These are phyloP conservation scores for Magnolia kwangsiensis DNA, from an alignment of 164 flowering plant genomes.

Conservation along the genomic window DNA sequence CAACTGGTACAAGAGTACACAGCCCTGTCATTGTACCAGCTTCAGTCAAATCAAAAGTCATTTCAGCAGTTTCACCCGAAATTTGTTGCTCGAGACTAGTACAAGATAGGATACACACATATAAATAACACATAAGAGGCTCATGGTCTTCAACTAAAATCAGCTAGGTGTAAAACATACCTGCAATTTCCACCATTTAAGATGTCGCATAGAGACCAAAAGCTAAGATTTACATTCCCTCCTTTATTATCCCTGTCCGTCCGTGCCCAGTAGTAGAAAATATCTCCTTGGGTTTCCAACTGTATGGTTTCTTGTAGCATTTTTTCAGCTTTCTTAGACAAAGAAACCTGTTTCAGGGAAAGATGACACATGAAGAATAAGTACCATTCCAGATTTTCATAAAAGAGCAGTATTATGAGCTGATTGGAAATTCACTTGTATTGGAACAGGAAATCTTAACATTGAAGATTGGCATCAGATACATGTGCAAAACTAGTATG, in stretches of 20 bases:
- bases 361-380: neutral
- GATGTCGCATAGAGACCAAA: constrained; percentile 94
- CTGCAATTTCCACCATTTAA: constrained; percentile 88
- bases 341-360: constrained; percentile 51
- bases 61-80: too few relatives aligned
- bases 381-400: too few relatives aligned
- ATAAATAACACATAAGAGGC: neutral
- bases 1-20: too few relatives aligned
- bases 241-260: constrained; percentile 47
- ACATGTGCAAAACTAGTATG: neutral
- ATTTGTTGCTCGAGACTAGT: too few relatives aligned
- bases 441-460: neutral
- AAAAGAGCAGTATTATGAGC: neutral
- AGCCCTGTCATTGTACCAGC: too few relatives aligned
- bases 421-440: neutral
- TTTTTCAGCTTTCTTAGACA: constrained; percentile 66
- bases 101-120: too few relatives aligned
- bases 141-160: neutral
- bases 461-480: neutral
- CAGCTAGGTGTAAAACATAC: constrained; percentile 26
- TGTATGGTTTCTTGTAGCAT: constrained; percentile 63
- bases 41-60: too few relatives aligned
- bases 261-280: constrained; percentile 76
- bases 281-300: constrained; percentile 63
- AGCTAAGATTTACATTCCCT: constrained; percentile 42